A percentile compares a stretch with the other conserved stretches of the same genome.
phyloP scores from a whole-genome alignment of 73 alveolate species.

The Paramecium octaurelia region DNA sequence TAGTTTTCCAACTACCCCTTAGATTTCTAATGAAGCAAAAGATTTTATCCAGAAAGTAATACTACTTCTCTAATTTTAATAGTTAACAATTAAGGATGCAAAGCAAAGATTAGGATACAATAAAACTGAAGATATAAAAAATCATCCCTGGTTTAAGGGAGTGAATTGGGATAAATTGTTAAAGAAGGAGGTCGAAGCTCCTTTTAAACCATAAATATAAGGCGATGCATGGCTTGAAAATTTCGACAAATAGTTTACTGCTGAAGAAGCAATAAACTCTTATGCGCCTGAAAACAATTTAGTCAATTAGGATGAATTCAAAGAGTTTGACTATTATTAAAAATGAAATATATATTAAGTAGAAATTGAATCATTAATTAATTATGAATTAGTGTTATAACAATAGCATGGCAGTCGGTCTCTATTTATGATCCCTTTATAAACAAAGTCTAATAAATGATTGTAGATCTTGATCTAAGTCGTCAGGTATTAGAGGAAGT shows the following conservation, averaged over 20 bases:
- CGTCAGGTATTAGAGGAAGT: conserved; percentile 60
- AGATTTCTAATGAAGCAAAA: conserved; percentile 67
- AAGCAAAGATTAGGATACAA: conserved; percentile 74
- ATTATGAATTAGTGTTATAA: conserved; percentile 48
- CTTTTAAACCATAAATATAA: conserved; percentile 60
- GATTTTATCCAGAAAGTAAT: conserved; percentile 65
- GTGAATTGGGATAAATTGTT: conserved; percentile 60
- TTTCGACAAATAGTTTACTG: conserved; percentile 64
- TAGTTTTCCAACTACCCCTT: conserved; percentile 63
- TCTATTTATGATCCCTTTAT: conserved; percentile 39
- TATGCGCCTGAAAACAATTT: conserved; percentile 7
- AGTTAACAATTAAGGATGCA: conserved; percentile 69
- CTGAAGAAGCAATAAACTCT: conserved; percentile 63
- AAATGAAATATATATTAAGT: not conserved
- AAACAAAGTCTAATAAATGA: conserved; percentile 44
- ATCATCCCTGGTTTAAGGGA: conserved; percentile 82
- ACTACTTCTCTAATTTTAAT: not conserved
- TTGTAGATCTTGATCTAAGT: not conserved
- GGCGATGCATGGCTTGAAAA: conserved; percentile 50
- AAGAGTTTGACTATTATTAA: conserved; percentile 13
- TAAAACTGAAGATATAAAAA: conserved; percentile 75
- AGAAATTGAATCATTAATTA: not conserved
- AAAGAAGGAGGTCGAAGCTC: conserved; percentile 59
- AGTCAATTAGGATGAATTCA: conserved; percentile 43
- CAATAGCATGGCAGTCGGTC: conserved; percentile 60